Conservation (phyloP, 495 filamentous ascomycete genomes). For the Neohortaea acidophila region DNA sequence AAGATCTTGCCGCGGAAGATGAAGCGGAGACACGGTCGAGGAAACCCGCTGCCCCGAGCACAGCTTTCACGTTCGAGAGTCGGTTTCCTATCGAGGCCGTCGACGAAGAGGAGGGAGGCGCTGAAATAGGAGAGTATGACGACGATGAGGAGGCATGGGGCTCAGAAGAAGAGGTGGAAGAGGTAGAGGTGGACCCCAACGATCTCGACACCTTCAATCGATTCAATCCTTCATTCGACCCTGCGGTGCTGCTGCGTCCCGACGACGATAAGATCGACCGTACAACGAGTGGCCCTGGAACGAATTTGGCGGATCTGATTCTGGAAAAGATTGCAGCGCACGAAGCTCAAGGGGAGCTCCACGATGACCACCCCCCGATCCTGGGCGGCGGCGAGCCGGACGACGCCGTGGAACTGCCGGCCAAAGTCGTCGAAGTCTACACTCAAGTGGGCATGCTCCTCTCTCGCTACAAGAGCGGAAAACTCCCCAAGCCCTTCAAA, state of each 20-base stretch:
- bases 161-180: conserved; percentile 46
- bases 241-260: conserved; percentile 25
- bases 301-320: conserved; percentile 82
- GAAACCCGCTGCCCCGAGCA: conserved; percentile 28
- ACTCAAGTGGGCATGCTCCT: conserved; percentile 79
- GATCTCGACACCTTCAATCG: conserved; percentile 83
- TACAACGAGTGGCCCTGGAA: conserved; percentile 38
- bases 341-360: conserved; percentile 49
- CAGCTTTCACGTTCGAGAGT: conserved; percentile 52
- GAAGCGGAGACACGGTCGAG: conserved; percentile 33
- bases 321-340: conserved; percentile 85
- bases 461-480: conserved; percentile 84
- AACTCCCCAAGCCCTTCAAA: conserved; percentile 93
- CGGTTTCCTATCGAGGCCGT: conserved; percentile 36
- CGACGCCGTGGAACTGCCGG: conserved; percentile 71
- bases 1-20: conserved; percentile 67
- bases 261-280: conserved; percentile 29
- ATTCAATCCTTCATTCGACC: conserved; percentile 51
- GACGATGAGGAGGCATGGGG: conserved; percentile 44
- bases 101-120: conserved; percentile 26
- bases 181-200: conserved; percentile 61
- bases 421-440: conserved; percentile 87
- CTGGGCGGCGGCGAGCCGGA: conserved; percentile 41
- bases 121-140: conserved; percentile 29
- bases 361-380: conserved; percentile 13